Base-by-base conservation (phyloP, 2,329 filamentous ascomycete genomes). In the Microascus cirrosus region DNA sequence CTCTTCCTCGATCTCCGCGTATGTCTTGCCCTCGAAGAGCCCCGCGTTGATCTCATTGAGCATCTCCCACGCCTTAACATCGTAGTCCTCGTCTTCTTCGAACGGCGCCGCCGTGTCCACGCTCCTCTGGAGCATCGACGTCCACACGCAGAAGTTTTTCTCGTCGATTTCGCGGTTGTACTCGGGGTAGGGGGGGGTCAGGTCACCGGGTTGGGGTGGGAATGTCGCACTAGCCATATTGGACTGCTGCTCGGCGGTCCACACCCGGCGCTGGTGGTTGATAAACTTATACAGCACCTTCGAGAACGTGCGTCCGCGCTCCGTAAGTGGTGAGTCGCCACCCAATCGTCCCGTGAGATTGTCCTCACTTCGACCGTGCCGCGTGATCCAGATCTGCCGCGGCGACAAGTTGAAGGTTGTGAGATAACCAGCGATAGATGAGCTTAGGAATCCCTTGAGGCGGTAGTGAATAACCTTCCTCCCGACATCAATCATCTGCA, bases 121-220 rank as follows among this genome's bases (percentile, higher is more conserved):
- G 60, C 89, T 91, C 62, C 94, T 88, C 68, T 89, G 87, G 62
- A 99, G 82, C 93, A 97, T 97, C 2, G 90, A 95, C 0, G 93
- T 96, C 94, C 94, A 99, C 18, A 99, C 90, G 70, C 94, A 99
- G 69, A 96, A 97, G 68, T 90, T 90, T 75, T 96, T 95, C 66
- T 89, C 81, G 34, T 87, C 82, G 34, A 85, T 75, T 54, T 86
- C 85, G 55, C 79, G 79, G 61, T 83, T 80, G 64, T 86, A 86
- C 68, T 96, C 90, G 0, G 94, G 94, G 66, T 99, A 97, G 0
- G 94, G 94, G 4, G 94, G 94, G 0, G 94, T 97, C 63, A 88
- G 89, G 71, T 96, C 93, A 59, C 94, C 94, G 1, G 92, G 87
- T 50, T 86, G 81, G 1, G 94, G 93, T n/a, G 94, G 92, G 71